These are phyloP conservation scores for Euclidium syriacum DNA, from an alignment of 345 rosid genomes.

Conservation along the genomic window DNA sequence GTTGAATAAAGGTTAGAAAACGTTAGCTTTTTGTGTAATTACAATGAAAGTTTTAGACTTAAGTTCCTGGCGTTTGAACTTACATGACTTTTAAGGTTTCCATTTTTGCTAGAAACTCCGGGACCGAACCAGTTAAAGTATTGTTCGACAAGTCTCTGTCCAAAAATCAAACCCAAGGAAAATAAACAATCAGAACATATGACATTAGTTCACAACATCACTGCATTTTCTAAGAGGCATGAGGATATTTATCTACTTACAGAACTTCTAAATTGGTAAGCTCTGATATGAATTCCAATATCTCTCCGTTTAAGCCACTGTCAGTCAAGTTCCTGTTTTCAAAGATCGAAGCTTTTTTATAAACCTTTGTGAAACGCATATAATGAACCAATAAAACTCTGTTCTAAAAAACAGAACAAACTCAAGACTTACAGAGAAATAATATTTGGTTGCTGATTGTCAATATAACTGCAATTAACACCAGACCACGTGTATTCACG, in stretches of 20 bases:
- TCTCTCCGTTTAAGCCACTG: slow-evolving; percentile 41
- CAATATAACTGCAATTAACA: slow-evolving; percentile 34
- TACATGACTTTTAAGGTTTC: slow-evolving; percentile 36
- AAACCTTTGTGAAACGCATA: not conserved
- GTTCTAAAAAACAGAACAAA: not conserved
- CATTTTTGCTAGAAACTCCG: slow-evolving; percentile 36
- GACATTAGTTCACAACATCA: not conserved
- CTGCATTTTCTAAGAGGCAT: not conserved
- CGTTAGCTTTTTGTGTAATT: not conserved
- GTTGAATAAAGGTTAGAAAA: not conserved
- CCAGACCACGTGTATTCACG: slow-evolving; percentile 36
- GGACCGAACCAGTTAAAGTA: slow-evolving; percentile 44
- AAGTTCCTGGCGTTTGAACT: slow-evolving; percentile 8
- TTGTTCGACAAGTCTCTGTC: slow-evolving; percentile 57
- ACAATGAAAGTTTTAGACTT: not conserved
- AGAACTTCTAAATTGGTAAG: slow-evolving; percentile 39
- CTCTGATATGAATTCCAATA: slow-evolving; percentile 29
- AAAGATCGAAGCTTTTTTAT: not conserved
- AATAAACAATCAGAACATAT: not conserved
- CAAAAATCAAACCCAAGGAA: not conserved
- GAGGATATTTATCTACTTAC: slow-evolving; percentile 33
- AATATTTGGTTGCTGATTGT: slow-evolving; percentile 27
- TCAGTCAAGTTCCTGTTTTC: slow-evolving; percentile 32
- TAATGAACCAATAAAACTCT: not conserved
- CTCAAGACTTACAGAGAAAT: slow-evolving; percentile 40